Evolutionary conservation across 2,329 filamentous ascomycete species (phyloP), one percentile per base, ranked within the genome.

Genomic region (Colletotrichum gloeosporioides): DNA sequence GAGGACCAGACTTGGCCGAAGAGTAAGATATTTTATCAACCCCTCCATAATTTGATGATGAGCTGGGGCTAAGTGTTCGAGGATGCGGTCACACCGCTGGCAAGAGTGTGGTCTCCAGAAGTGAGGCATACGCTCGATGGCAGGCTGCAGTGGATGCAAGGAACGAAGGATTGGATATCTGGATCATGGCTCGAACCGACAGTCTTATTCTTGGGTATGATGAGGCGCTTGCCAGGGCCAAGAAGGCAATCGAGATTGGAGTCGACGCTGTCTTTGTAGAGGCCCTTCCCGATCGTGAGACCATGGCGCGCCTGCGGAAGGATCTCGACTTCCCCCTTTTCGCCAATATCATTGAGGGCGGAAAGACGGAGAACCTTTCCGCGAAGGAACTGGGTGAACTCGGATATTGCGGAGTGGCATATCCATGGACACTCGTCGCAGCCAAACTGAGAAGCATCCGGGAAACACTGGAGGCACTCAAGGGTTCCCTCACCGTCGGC

Each of bases 1-100:
- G 87, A 89, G 72, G 87, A 88, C 70, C 87, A 88, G 76, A 87
- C 85, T 1, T 89, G 87, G 87, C 87, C 87, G 8, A 89, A 89
- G 72, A 80, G 87, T 88, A 25, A 53, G 44, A 71, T 78, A 83
- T 27, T 27, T 15, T 2, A 31, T 7, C 27, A 39, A 2, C 18
- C 25, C 16, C 55, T 31, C 31, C 3, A 31, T 9, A 18, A 18
- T 59, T 53, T n/a, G 8, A 31, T 15, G 6, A 34, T 31, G 29
- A 8, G 15, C 5, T 53, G 44, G 44, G n/a, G 44, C 44, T 53
- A 53, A 57, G 9, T 34, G 10, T 53, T 57, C 6, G 8, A 82
- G 80, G 80, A 15, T 82, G 80, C 36, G 80, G 80, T 1, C 87
- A 89, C 74, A 88, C 86, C 1, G 86, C 86, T 49, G 87, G 87